Conservation (phyloP, 208 protist genomes). For the Leishmania guyanensis region DNA sequence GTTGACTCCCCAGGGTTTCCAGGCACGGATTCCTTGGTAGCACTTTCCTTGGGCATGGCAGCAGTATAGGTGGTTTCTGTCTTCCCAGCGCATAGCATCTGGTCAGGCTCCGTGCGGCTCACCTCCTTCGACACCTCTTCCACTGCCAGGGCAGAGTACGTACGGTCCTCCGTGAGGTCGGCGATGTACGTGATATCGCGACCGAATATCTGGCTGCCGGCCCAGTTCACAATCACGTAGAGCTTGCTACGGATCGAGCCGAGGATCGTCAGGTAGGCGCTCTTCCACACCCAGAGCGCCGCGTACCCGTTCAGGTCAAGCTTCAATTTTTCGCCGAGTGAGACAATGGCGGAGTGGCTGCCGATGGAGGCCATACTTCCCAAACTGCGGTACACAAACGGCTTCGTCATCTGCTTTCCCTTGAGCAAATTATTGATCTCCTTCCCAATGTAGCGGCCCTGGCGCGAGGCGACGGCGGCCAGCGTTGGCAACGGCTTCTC, state of each 20-base stretch:
- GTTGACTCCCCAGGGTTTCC: constrained; percentile 27
- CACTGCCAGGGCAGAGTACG: constrained; percentile 60
- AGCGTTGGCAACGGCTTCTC: constrained; percentile 69
- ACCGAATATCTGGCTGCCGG: constrained; percentile 75
- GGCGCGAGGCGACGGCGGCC: constrained; percentile 82
- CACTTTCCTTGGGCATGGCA: constrained; percentile 37
- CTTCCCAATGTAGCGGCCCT: constrained; percentile 79
- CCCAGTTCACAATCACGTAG: constrained; percentile 87
- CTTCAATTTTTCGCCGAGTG: constrained; percentile 52
- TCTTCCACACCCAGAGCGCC: constrained; percentile 85
- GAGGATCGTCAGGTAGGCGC: constrained; percentile 86
- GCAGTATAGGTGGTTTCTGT: constrained; percentile 46
- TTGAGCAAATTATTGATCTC: constrained; percentile 59
- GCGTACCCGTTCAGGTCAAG: constrained; percentile 78
- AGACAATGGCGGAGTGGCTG: constrained; percentile 67
- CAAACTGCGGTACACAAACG: constrained; percentile 80
- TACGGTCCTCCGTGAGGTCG: constrained; percentile 76
- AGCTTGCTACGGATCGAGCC: constrained; percentile 81
- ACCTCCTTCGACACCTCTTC: constrained; percentile 69
- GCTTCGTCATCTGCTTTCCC: constrained; percentile 22
- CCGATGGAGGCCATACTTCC: constrained; percentile 85
- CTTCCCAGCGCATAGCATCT: constrained; percentile 46
- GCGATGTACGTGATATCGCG: constrained; percentile 88
- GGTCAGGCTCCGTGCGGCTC: constrained; percentile 42
- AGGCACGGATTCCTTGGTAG: constrained; percentile 38